Conservation (phyloP, 2,329 filamentous ascomycete genomes). For the Fusarium hainanense region DNA sequence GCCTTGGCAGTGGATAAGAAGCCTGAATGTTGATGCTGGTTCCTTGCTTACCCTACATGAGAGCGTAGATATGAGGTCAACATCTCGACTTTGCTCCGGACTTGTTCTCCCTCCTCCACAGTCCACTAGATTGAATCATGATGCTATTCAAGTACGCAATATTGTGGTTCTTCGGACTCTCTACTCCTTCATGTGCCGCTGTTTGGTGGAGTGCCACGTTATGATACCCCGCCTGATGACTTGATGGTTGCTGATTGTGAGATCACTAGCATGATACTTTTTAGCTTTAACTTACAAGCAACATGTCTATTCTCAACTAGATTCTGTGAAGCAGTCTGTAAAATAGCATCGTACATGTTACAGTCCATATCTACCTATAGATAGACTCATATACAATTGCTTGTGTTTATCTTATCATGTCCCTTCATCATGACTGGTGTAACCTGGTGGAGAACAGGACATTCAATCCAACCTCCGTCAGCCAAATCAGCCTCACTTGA, state of each 20-base stretch:
- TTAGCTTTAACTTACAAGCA: neutral
- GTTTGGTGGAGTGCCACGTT: constrained; percentile 1
- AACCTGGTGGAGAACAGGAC: constrained; percentile 18
- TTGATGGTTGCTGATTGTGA: neutral
- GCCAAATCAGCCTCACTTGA: constrained; percentile 1
- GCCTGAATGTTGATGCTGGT: neutral
- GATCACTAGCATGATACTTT: neutral
- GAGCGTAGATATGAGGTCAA: neutral
- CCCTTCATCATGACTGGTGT: constrained; percentile 2
- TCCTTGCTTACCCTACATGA: constrained; percentile 10
- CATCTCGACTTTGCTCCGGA: neutral
- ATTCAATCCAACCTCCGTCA: neutral
- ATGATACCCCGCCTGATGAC: neutral
- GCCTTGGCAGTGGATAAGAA: constrained; percentile 39
- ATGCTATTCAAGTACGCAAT: neutral
- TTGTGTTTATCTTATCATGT: neutral
- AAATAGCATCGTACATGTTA: neutral
- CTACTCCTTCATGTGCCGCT: neutral
- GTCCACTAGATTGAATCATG: neutral
- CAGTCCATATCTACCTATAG: neutral
- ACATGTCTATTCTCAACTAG: neutral
- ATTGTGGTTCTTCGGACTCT: constrained; percentile 7
- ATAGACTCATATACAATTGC: neutral
- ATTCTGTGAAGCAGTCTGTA: neutral
- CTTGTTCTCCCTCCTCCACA: neutral